A percentile compares a stretch with the other conserved stretches of the same genome.
Evolutionary conservation across 352 stramenopile genomes (phyloP).

Genomic region (Phytophthora pisi): DNA sequence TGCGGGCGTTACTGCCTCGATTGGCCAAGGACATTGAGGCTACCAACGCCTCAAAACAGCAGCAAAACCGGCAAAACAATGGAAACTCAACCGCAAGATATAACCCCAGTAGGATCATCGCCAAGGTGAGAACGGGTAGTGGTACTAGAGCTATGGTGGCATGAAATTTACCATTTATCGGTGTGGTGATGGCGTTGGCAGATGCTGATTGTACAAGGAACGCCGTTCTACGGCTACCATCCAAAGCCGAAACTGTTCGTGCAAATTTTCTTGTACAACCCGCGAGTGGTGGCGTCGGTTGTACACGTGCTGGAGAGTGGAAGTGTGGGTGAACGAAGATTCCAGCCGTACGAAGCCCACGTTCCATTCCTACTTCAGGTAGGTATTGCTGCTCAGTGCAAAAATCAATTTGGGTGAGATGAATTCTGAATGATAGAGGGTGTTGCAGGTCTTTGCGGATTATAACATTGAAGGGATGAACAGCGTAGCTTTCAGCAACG

Average conservation of each 20-base stretch:
- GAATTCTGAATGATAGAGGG: neutral
- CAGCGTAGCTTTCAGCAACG: slow-evolving; percentile 68
- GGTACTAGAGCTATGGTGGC: neutral
- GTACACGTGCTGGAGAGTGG: slow-evolving; percentile 89
- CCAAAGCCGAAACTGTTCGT: slow-evolving; percentile 77
- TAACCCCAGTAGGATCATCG: slow-evolving; percentile 48
- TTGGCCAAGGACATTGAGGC: slow-evolving; percentile 79
- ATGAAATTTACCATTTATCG: neutral
- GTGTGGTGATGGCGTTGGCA: slow-evolving; percentile 28
- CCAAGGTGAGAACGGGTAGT: slow-evolving; percentile 55
- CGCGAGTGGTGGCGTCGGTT: slow-evolving; percentile 55
- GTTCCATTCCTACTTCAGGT: slow-evolving; percentile 90
- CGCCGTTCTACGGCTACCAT: slow-evolving; percentile 92
- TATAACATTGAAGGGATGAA: slow-evolving; percentile 95
- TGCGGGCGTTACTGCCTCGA: slow-evolving; percentile 63
- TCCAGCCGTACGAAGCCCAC: slow-evolving; percentile 91
- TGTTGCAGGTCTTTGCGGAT: slow-evolving; percentile 82
- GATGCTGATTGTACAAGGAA: slow-evolving; percentile 88
- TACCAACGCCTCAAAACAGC: slow-evolving; percentile 52
- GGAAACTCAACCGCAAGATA: slow-evolving; percentile 3
- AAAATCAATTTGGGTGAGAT: neutral
- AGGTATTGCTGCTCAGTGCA: neutral
- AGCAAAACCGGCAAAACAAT: slow-evolving; percentile 34
- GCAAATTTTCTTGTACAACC: slow-evolving; percentile 91
- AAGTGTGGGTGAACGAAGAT: slow-evolving; percentile 64